phyloP scores from a whole-genome alignment of 306 rosid genomes.

The Crotalaria pallida region DNA sequence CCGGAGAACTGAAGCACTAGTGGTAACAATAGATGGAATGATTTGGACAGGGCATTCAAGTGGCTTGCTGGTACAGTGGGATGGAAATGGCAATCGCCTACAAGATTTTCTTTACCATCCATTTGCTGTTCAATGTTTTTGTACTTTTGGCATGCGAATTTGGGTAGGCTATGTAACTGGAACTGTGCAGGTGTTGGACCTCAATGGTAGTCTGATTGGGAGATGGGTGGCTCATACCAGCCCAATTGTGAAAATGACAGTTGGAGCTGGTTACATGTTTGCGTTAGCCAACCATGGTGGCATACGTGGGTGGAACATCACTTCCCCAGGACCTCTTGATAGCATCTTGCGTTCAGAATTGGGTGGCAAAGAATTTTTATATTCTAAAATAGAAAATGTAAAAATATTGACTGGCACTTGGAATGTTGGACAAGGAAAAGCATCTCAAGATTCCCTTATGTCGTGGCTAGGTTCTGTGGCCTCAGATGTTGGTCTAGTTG shows the following conservation, averaged over 20 bases:
- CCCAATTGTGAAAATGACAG: conserved; percentile 60
- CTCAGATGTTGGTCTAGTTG: conserved; percentile 73
- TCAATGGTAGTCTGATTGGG: conserved; percentile 71
- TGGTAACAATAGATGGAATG: conserved; percentile 72
- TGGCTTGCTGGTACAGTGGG: conserved; percentile 92
- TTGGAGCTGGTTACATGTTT: conserved; percentile 71
- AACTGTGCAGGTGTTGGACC: conserved; percentile 71
- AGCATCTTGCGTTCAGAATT: conserved; percentile 64
- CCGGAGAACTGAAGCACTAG: conserved; percentile 76
- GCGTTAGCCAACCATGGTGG: conserved; percentile 94
- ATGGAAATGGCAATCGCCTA: conserved; percentile 76
- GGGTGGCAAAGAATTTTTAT: conserved; percentile 77
- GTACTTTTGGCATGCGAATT: conserved; percentile 67
- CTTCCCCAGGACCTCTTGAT: conserved; percentile 89
- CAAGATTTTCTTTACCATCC: conserved; percentile 71
- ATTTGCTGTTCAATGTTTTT: conserved; percentile 76
- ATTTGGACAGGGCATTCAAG: conserved; percentile 88
- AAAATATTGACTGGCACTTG: conserved; percentile 87
- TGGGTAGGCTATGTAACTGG: conserved; percentile 94
- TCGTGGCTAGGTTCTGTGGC: conserved; percentile 86
- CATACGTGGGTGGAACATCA: conserved; percentile 85
- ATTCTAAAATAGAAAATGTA: conserved; percentile 68
- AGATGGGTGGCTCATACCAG: conserved; percentile 85
- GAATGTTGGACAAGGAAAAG: conserved; percentile 98
- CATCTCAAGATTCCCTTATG: conserved; percentile 81